A percentile compares a stretch with the other conserved stretches of the same genome.
phyloP scores from a whole-genome alignment of 257 asterid species.

The Phtheirospermum japonicum region DNA sequence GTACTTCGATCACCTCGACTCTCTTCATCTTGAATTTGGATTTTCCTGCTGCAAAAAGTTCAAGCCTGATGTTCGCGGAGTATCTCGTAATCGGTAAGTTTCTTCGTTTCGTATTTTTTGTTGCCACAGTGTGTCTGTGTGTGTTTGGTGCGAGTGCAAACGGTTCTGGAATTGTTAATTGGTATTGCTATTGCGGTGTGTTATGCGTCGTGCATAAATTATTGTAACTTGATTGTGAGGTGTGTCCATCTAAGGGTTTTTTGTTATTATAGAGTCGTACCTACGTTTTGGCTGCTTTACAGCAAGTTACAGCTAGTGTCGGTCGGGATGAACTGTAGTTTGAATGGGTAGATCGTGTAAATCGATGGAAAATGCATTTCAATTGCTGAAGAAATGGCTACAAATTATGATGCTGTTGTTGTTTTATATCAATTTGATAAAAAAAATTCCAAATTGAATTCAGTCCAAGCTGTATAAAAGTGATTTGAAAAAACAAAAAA shows the following conservation, averaged over 20 bases:
- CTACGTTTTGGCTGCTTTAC: conserved; percentile 15
- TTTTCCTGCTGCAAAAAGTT: no score
- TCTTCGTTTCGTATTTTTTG: not conserved
- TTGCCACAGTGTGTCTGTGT: conserved; percentile 11
- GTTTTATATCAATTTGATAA: conserved; percentile 9
- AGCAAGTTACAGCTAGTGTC: conserved; percentile 2
- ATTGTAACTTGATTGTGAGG: conserved; percentile 15
- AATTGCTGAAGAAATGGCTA: not conserved
- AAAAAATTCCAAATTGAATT: not conserved
- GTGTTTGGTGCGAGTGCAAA: conserved; percentile 8
- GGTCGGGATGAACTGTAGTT: conserved; percentile 20
- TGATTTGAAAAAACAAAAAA: no score
- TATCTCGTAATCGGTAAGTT: conserved; percentile 32
- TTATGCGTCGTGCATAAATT: conserved; percentile 20
- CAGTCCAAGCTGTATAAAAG: not conserved
- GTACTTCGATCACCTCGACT: no score
- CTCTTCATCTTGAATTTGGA: no score
- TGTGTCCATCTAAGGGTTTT: conserved; percentile 19
- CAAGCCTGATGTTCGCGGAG: no score
- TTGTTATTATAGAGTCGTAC: conserved; percentile 8
- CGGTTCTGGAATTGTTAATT: conserved; percentile 21
- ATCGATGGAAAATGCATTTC: no score
- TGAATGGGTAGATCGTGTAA: conserved; percentile 32
- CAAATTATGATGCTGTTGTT: no score
- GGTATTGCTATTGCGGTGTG: conserved; percentile 20